Base-by-base conservation (phyloP, 23 red algal genomes). In the Gracilariopsis chorda region DNA sequence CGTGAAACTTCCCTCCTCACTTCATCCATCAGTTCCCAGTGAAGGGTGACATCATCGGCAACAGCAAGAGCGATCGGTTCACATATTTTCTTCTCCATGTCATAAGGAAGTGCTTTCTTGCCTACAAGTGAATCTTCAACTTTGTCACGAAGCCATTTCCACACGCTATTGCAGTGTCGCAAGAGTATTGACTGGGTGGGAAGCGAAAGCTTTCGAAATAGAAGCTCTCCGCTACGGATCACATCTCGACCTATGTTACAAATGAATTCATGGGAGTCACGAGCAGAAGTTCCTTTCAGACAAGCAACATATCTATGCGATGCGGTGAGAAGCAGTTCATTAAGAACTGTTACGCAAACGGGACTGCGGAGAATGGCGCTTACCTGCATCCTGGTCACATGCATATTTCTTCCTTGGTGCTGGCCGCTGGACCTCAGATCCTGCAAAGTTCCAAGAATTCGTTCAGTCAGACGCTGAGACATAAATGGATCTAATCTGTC, bases 1-100 rank as follows among this genome's bases (percentile, higher is more conserved):
- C 62, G 62, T 39, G 34, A 68, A 68, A 68, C 21, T 8, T 68
- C 62, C 3, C 27, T 68, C 13, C 33, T 40, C 7, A 68, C 62
- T 36, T 68, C 62, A 68, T 68, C 62, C 62, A 68, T 68, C 5
- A 68, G 32, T 19, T 68, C 33, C 62, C 62, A 68, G 32, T 68
- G 62, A 2, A 68, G 8, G 7, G 62, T 25, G 6, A 68, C 62
- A 68, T 68, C 62, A 25, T 7, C 14, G 33, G 62, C 62, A 35
- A 68, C 27, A 39, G 41, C 5, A 25, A 39, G 35, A 5, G 62
- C 62, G 62, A 68, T 40, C 1, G 62, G 62, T 68, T 17, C 32
- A 17, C 33, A 68, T 68, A 68, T 39, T 2, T 19, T 19, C 1
- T 6, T 40, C 2, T 41, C 62, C 7, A 20, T 68, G 3, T 12